These are phyloP conservation scores for Eucalyptus lansdowneana DNA, from an alignment of 345 rosid species.

Conservation along the genomic window DNA sequence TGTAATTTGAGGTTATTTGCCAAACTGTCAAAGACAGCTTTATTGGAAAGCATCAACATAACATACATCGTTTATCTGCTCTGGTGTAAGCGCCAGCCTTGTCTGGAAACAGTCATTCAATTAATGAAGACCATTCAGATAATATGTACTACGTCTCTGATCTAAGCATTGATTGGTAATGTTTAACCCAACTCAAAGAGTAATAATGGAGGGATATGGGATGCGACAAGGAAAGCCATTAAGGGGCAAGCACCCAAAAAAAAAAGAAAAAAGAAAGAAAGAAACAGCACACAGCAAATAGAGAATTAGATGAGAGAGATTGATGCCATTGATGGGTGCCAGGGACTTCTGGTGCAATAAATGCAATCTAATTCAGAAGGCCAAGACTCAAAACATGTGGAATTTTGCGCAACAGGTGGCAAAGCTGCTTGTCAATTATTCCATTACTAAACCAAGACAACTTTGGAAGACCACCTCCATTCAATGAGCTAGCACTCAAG, in stretches of 20 bases:
- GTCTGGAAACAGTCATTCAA: constrained; percentile 22
- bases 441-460: not conserved
- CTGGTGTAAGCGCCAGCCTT: constrained; percentile 56
- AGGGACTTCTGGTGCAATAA: not conserved
- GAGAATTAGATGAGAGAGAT: not conserved
- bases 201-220: not conserved
- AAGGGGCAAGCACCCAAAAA: not conserved
- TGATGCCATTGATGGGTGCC: not conserved
- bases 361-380: not conserved
- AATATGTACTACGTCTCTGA: not conserved
- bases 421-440: not conserved
- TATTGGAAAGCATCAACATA: constrained; percentile 55
- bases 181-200: not conserved
- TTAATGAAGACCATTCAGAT: not conserved
- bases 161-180: not conserved
- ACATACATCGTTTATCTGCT: constrained; percentile 64
- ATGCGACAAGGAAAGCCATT: not conserved
- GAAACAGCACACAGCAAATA: not conserved
- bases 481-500: not conserved
- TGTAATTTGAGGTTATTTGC: too few species aligned
- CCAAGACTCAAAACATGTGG: not conserved
- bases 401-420: not conserved
- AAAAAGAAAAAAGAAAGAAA: too few species aligned
- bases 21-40: too few species aligned
- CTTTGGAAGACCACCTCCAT: not conserved